Conservation (phyloP, 2,329 filamentous ascomycete genomes). For the Venturia nashicola region DNA sequence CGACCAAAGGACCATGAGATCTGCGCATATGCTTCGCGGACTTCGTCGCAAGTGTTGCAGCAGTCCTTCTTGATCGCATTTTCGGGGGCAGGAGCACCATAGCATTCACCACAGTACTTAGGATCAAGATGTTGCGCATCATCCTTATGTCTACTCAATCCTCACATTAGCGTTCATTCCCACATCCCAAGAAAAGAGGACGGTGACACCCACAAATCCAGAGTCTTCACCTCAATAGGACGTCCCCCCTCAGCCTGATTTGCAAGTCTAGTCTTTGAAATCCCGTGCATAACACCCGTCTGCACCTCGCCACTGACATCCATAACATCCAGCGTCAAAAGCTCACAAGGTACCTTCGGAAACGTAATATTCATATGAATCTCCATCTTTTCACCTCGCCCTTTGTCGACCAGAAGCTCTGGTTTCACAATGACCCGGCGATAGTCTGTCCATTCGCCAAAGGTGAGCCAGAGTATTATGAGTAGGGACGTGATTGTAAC, state of each 20-base stretch:
- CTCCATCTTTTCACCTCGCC: slow-evolving; percentile 96
- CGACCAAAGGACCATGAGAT: slow-evolving; percentile 89
- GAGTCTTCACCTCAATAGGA: slow-evolving; percentile 23
- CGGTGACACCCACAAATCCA: slow-evolving; percentile 24
- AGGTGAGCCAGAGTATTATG: slow-evolving; percentile 76
- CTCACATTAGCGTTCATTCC: slow-evolving; percentile 7
- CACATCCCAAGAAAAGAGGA: not conserved
- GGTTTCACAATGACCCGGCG: slow-evolving; percentile 74
- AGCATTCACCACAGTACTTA: slow-evolving; percentile 86
- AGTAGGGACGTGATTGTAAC: slow-evolving; percentile 86
- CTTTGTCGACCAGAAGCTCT: slow-evolving; percentile 92
- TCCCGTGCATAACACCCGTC: slow-evolving; percentile 81
- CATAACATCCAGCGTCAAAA: slow-evolving; percentile 96
- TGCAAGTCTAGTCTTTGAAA: slow-evolving; percentile 77
- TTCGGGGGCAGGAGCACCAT: slow-evolving; percentile 64
- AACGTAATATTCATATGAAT: slow-evolving; percentile 98
- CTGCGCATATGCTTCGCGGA: slow-evolving; percentile 82
- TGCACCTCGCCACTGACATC: slow-evolving; percentile 83
- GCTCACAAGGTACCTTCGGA: slow-evolving; percentile 83
- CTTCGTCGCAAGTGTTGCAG: slow-evolving; percentile 95
- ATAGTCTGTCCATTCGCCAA: slow-evolving; percentile 96
- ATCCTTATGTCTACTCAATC: slow-evolving; percentile 44
- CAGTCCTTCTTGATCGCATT: slow-evolving; percentile 72
- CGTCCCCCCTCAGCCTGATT: slow-evolving; percentile 61
- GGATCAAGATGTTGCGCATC: slow-evolving; percentile 73